These are phyloP conservation scores for Vaccinium myrtillus DNA, from an alignment of 148 eudicot species.

Conservation along the genomic window DNA sequence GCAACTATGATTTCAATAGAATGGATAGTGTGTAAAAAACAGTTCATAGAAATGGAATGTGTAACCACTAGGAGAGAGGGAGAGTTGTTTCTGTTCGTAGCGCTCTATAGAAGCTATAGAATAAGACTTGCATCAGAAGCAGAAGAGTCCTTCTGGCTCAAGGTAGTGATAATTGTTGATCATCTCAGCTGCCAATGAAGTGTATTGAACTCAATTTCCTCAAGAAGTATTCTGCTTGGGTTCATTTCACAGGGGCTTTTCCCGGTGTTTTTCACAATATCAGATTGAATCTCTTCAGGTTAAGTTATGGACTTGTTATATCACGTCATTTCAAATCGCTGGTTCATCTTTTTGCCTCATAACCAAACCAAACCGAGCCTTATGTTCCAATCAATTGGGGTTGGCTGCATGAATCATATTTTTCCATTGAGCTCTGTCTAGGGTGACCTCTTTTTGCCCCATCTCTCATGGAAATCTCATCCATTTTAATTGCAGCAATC, in stretches of 20 bases:
- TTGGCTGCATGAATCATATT: too few species aligned
- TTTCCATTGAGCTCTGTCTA: too few species aligned
- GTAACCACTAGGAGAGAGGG: slow-evolving; percentile 25
- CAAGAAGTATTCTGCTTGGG: neutral
- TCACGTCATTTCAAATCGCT: neutral
- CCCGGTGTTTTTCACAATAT: neutral
- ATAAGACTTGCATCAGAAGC: neutral
- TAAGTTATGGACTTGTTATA: neutral
- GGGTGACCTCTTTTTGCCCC: too few species aligned
- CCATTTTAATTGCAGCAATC: neutral
- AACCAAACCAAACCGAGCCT: too few species aligned
- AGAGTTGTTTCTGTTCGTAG: slow-evolving; percentile 27
- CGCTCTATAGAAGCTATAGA: neutral
- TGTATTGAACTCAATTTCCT: neutral
- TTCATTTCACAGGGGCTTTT: neutral
- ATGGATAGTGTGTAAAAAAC: slow-evolving; percentile 8
- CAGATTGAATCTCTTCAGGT: neutral
- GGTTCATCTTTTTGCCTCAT: neutral
- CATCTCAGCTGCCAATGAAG: neutral
- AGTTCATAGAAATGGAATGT: slow-evolving; percentile 8
- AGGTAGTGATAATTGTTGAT: neutral
- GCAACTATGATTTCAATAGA: slow-evolving; percentile 35
- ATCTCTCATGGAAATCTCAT: neutral
- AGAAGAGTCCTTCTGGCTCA: neutral
- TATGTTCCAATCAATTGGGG: too few species aligned